Base-by-base conservation (phyloP, 2,329 filamentous ascomycete genomes). In the Botrytis fragariae region DNA sequence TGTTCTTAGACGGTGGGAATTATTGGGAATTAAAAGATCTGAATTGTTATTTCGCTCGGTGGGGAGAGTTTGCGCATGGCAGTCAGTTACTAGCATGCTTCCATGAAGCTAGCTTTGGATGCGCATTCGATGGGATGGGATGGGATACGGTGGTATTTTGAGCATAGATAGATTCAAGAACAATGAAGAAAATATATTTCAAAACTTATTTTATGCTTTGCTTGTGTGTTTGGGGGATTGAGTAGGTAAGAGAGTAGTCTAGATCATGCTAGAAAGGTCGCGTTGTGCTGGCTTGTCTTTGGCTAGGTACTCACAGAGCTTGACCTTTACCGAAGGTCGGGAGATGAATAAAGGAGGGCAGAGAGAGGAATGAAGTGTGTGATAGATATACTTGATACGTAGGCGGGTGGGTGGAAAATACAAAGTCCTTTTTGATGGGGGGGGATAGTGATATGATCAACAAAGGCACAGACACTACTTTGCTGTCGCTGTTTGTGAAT, bases 111-210 rank as follows among this genome's bases (percentile, higher is more conserved):
- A 51, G 63, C 29, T 14, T 48, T 48, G 32, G 29, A 5, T 65
- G 62, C 51, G n/a, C 51, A 57, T 18, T 57, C 20, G 44, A 65
- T 65, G 42, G 62, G 12, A 35, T 35, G 29, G 62, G 22, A 61
- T 39, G 18, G 37, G 60, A 42, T 42, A 29, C n/a, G 37, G 60
- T 12, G 35, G 48, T 69, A 32, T 57, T 18, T 51, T 69, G n/a
- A 29, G 48, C 20, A 57, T n/a, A 57, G 65, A 69, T 57, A 69
- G 65, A 42, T 29, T 64, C n/a, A 57, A 25, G 65, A 22, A 44
- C n/a, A 42, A 59, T 57, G 48, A 18, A 57, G n/a, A 69, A 10
- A 32, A 32, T 7, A 57, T 57, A 35, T 35, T 69, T 69, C n/a
- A 20, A 29, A 57, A 57, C 4, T 48, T 42, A 57, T 35, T 14